Percentiles rank a stretch among this genome's conserved stretches.
Evolutionary conservation across 352 stramenopile species (phyloP).

Genomic region (Thalassiosira sp.): DNA sequence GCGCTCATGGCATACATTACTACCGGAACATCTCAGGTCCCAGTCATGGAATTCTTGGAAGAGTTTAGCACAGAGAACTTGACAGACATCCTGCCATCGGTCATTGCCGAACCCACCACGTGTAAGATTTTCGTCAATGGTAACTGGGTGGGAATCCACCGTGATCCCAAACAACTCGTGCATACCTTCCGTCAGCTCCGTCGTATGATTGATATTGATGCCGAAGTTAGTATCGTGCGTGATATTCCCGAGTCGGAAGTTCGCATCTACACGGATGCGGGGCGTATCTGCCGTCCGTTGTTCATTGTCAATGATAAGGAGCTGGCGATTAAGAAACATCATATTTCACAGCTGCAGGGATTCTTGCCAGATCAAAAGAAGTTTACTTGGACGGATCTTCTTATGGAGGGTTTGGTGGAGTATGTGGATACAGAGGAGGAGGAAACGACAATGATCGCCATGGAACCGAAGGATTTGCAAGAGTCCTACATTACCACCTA

Average conservation of each 20-base stretch:
- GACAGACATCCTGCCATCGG: constrained; percentile 92
- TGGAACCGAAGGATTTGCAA: constrained; percentile 93
- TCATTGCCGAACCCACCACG: constrained; percentile 92
- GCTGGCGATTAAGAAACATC: constrained; percentile 94
- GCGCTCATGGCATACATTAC: constrained; percentile 99
- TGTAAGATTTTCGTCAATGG: constrained; percentile 99
- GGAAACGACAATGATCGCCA: constrained; percentile 99
- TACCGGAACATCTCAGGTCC: constrained; percentile 88
- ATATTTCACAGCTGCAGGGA: constrained; percentile 94
- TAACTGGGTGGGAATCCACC: constrained; percentile 98
- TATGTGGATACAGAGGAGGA: constrained; percentile 99
- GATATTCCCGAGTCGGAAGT: constrained; percentile 98
- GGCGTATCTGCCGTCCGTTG: constrained; percentile 96
- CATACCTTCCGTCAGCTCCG: constrained; percentile 92
- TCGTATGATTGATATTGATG: constrained; percentile 97
- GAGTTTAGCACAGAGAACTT: constrained; percentile 97
- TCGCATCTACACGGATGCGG: constrained; percentile 98
- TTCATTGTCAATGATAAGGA: constrained; percentile 98
- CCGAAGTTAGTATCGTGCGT: constrained; percentile 97
- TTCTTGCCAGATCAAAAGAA: constrained; percentile 64
- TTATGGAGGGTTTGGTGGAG: constrained; percentile 95
- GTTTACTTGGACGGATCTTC: constrained; percentile 82
- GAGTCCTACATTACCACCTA: constrained; percentile 90
- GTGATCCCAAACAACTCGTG: constrained; percentile 93
- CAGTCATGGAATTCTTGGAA: constrained; percentile 97